Base-by-base conservation (phyloP, 2,329 filamentous ascomycete genomes). In the Bipolaris oryzae region DNA sequence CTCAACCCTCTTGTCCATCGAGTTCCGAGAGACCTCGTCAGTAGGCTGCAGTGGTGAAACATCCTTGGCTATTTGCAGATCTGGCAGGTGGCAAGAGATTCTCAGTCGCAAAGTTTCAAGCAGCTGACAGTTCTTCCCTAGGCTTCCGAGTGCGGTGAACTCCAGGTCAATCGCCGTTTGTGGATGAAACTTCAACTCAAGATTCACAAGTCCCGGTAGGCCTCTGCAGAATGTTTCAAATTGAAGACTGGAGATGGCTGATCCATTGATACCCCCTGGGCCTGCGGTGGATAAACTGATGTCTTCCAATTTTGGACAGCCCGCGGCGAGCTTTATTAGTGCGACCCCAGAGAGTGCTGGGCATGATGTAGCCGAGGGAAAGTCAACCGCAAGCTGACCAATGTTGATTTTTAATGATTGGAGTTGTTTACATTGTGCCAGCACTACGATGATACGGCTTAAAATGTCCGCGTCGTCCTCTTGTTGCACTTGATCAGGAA, bases 171-270 rank as follows among this genome's bases (percentile, higher is more conserved):
- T 52, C 7, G 63, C 60, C 1, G 70, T 73, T 9, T 55, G 57
- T 5, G 71, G 69, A 37, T 73, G 63, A 9, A 74, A 35, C 46
- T 74, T 72, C 18, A 75, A 38, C 35, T 49, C 64, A 15, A 75
- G 50, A 16, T 56, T 61, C 15, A 53, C 50, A 1, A 75, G 61
- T 9, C 57, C 34, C n/a, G 71, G 67, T 13, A 71, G 25, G 5
- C 48, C 50, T 46, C 54, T 51, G 53, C 71, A 74, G 37, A 74
- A 74, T 2, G 39, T 43, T 18, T 71, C 68, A 42, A 74, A 74
- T 4, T 74, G 61, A 7, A 50, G 34, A 16, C 56, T 62, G 10
- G 66, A 67, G 2, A 74, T 70, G 5, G 39, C 46, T 3, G 70
- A 70, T 5, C 66, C 72, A 44, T 75, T 64, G 15, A 75, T 69